Conservation (phyloP, 306 rosid species). For the Biancaea sappan region DNA sequence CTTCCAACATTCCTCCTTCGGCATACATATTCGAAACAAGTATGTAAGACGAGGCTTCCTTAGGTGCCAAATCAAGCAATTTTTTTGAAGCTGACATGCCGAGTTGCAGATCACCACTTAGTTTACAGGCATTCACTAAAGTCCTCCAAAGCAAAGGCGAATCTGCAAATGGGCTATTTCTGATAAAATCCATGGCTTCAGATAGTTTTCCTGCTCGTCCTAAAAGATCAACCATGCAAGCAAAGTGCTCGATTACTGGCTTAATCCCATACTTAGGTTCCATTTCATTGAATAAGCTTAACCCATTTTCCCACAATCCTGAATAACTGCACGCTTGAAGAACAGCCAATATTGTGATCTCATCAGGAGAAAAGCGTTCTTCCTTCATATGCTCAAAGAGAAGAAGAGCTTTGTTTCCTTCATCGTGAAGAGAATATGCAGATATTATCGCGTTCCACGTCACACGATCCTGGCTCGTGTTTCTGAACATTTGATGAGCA, state of each 20-base stretch:
- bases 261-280: slow-evolving; percentile 43
- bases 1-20: slow-evolving; percentile 48
- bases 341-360: slow-evolving; percentile 46
- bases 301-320: slow-evolving; percentile 51
- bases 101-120: slow-evolving; percentile 41
- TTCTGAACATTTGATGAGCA: slow-evolving; percentile 44
- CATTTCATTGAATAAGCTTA: slow-evolving; percentile 53
- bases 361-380: slow-evolving; percentile 52
- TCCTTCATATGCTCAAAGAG: slow-evolving; percentile 51
- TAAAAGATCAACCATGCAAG: slow-evolving; percentile 48
- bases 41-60: slow-evolving; percentile 54
- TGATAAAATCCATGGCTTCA: slow-evolving; percentile 40
- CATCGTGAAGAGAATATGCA: slow-evolving; percentile 54
- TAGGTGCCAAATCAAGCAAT: slow-evolving; percentile 54
- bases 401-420: slow-evolving; percentile 41
- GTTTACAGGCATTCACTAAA: slow-evolving; percentile 50
- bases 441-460: slow-evolving; percentile 59
- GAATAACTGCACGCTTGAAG: slow-evolving; percentile 62
- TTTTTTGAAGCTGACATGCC: slow-evolving; percentile 47
- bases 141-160: slow-evolving; percentile 61
- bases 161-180: slow-evolving; percentile 42
- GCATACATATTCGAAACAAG: slow-evolving; percentile 57
- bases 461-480: slow-evolving; percentile 37
- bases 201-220: slow-evolving; percentile 46
- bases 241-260: slow-evolving; percentile 52